Evolutionary conservation across 2,329 filamentous ascomycete species (phyloP).

Genomic region (Cryoendolithus antarcticus): DNA sequence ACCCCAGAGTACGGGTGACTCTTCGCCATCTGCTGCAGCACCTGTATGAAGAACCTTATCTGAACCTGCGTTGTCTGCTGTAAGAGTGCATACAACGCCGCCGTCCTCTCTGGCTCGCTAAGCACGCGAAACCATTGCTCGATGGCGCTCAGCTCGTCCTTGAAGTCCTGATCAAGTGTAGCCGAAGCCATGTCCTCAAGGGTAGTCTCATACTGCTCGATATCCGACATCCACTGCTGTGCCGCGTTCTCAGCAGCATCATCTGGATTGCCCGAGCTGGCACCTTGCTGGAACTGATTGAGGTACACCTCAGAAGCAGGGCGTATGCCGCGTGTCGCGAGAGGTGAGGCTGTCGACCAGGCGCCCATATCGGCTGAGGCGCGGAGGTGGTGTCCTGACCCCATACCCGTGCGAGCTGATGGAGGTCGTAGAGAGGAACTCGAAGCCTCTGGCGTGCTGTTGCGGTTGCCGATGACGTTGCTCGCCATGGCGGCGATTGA

Average conservation of each 20-base stretch:
- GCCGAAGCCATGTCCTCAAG: conserved; percentile 97
- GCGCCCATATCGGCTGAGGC: conserved; percentile 93
- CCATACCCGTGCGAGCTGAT: conserved; percentile 42
- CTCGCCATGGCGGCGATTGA: conserved; percentile 26
- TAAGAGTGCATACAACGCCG: conserved; percentile 83
- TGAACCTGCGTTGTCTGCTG: conserved; percentile 99
- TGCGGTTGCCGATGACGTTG: conserved; percentile 58
- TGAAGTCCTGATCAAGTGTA: conserved; percentile 98
- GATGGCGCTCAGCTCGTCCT: conserved; percentile 95
- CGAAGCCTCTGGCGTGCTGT: conserved; percentile 89
- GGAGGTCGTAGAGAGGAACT: conserved; percentile 68
- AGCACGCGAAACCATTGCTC: conserved; percentile 99
- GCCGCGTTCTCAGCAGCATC: conserved; percentile 87
- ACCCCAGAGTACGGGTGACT: conserved; percentile 95
- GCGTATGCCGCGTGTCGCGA: conserved; percentile 66
- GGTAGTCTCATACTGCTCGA: conserved; percentile 98
- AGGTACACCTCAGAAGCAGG: conserved; percentile 90
- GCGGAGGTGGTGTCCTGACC: conserved; percentile 72
- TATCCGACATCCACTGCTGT: conserved; percentile 97
- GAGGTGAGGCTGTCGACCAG: conserved; percentile 51
- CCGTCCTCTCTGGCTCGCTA: conserved; percentile 91
- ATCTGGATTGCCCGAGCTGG: conserved; percentile 56
- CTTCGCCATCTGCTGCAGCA: conserved; percentile 97
- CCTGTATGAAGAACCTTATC: conserved; percentile 97
- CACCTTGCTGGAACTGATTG: conserved; percentile 59